Evolutionary conservation across 208 protist genomes (phyloP).

Genomic region (Leptomonas pyrrhocoris): DNA sequence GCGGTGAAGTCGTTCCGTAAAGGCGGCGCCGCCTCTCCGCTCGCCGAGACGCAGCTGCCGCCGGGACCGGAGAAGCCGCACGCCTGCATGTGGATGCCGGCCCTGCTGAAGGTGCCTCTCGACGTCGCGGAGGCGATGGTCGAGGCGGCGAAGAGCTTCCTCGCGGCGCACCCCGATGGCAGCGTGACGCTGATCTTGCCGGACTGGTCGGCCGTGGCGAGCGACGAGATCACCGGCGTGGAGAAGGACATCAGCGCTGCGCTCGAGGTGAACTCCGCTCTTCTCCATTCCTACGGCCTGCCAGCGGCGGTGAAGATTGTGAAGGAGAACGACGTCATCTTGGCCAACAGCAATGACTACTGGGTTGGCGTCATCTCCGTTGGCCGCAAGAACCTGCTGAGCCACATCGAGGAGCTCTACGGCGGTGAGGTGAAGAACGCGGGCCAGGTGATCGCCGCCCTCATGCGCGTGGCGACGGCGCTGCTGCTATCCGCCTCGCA

Average conservation of each 20-base stretch:
- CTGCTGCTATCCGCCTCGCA: slow-evolving; percentile 72
- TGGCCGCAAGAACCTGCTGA: slow-evolving; percentile 75
- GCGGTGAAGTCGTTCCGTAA: slow-evolving; percentile 88
- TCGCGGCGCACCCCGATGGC: slow-evolving; percentile 56
- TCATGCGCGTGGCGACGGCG: slow-evolving; percentile 84
- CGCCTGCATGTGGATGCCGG: slow-evolving; percentile 77
- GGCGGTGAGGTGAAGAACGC: slow-evolving; percentile 69
- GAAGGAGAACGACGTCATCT: slow-evolving; percentile 79
- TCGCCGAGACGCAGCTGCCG: slow-evolving; percentile 12
- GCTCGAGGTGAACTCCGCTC: slow-evolving; percentile 61
- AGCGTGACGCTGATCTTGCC: slow-evolving; percentile 70
- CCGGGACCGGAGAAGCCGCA: slow-evolving; percentile 43
- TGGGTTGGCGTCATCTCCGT: slow-evolving; percentile 92
- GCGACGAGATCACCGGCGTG: slow-evolving; percentile 70
- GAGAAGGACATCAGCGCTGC: slow-evolving; percentile 83
- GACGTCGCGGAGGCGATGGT: slow-evolving; percentile 64
- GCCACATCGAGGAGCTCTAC: slow-evolving; percentile 68
- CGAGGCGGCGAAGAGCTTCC: slow-evolving; percentile 44
- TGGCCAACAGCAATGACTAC: slow-evolving; percentile 79
- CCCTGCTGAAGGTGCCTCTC: slow-evolving; percentile 60
- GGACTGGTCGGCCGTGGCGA: slow-evolving; percentile 82
- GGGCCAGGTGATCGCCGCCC: slow-evolving; percentile 72
- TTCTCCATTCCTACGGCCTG: slow-evolving; percentile 65
- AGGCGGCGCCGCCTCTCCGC: slow-evolving; percentile 21
- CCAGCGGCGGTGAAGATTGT: slow-evolving; percentile 65